A percentile compares a stretch with the other conserved stretches of the same genome.
Conservation (phyloP, 768 basidiomycete species). For the Psilocybe sp. region DNA sequence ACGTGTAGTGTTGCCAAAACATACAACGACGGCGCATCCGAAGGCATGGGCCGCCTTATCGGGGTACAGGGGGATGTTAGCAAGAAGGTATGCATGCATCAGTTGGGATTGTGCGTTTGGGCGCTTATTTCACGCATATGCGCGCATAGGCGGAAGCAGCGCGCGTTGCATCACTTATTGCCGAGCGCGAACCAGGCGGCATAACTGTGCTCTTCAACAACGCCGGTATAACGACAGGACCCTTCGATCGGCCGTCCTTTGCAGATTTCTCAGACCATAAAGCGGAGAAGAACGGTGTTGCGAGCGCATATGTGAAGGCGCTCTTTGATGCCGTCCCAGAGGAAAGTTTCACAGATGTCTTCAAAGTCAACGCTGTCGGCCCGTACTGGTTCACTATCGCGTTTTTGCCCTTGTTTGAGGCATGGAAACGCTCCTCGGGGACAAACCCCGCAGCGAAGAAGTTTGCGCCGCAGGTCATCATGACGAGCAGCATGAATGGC, state of each 20-base stretch:
- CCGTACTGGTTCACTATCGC: slow-evolving; percentile 7
- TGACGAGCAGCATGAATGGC: slow-evolving; percentile 8
- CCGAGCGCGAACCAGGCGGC: slow-evolving; percentile 1
- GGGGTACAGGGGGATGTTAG: slow-evolving; percentile 3
- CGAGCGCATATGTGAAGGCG: slow-evolving; percentile 1
- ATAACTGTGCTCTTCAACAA: slow-evolving; percentile 6
- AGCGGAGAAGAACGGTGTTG: neutral
- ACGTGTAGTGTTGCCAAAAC: neutral
- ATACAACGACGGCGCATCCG: slow-evolving; percentile 1
- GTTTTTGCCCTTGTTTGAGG: slow-evolving; percentile 3
- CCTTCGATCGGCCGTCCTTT: neutral
- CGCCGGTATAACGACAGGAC: slow-evolving; percentile 1
- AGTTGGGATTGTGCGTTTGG: neutral
- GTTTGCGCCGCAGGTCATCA: slow-evolving; percentile 3
- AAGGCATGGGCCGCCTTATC: slow-evolving; percentile 3
- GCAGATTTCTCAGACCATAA: neutral
- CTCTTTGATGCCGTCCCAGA: slow-evolving; percentile 7
- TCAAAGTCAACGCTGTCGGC: slow-evolving; percentile 1
- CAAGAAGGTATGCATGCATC: neutral
- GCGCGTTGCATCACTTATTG: slow-evolving; percentile 2
- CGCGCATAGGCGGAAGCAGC: slow-evolving; percentile 1
- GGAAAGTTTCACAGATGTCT: slow-evolving; percentile 1
- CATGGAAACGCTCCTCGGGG: neutral
- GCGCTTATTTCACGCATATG: neutral
- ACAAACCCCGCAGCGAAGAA: neutral